These are phyloP conservation scores for Fagopyrum tataricum DNA, from an alignment of 148 eudicot genomes.

Conservation along the genomic window DNA sequence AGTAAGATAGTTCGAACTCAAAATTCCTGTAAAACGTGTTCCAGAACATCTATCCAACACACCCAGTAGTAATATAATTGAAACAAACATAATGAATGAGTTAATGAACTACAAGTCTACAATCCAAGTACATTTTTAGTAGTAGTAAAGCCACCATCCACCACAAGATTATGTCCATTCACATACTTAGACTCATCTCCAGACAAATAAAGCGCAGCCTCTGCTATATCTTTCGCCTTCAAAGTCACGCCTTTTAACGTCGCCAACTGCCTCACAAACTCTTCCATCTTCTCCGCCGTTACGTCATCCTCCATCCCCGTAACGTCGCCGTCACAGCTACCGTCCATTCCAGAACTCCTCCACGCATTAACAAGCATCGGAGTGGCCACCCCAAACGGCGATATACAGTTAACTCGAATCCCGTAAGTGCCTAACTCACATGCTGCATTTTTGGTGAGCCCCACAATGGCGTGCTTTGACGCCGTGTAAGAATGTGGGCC, in stretches of 20 bases:
- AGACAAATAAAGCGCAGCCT: conserved; percentile 38
- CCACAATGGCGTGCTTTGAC: conserved; percentile 37
- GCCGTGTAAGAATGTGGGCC: conserved; percentile 32
- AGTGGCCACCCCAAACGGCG: conserved; percentile 42
- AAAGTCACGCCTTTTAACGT: conserved; percentile 28
- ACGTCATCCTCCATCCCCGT: not conserved
- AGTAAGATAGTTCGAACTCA: too few species aligned
- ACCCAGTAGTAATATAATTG: too few species aligned
- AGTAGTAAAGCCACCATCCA: conserved; percentile 38
- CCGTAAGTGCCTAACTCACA: conserved; percentile 31
- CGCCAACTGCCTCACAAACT: conserved; percentile 22
- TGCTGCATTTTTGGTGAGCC: conserved; percentile 33
- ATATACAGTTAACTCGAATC: conserved; percentile 36
- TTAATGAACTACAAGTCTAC: not conserved
- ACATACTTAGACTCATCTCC: conserved; percentile 38
- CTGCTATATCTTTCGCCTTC: conserved; percentile 29
- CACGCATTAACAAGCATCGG: conserved; percentile 33
- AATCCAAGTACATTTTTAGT: conserved; percentile 30
- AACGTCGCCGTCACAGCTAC: not conserved
- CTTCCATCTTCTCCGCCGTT: conserved; percentile 23
- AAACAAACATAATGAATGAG: too few species aligned
- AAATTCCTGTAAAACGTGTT: too few species aligned
- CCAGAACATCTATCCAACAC: too few species aligned
- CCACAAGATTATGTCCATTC: conserved; percentile 36
- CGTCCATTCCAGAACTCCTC: conserved; percentile 14